Evolutionary conservation across 2,329 filamentous ascomycete species (phyloP).

Genomic region (Elsinoe perseae): DNA sequence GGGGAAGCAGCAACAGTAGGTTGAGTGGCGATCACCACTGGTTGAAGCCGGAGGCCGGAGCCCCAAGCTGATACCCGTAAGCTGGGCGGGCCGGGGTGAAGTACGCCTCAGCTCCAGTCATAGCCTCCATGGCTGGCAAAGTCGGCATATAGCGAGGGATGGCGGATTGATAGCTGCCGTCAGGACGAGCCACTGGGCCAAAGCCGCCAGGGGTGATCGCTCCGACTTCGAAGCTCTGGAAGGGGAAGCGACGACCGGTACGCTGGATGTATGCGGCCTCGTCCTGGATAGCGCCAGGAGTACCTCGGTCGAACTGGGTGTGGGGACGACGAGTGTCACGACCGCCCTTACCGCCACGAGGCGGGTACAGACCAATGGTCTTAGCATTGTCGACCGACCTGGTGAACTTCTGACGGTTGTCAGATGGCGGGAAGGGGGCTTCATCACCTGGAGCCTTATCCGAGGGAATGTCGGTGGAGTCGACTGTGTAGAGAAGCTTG

Average conservation of each 20-base stretch:
- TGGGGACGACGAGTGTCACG: slow-evolving; percentile 66
- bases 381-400: slow-evolving; percentile 81
- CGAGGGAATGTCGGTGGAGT: slow-evolving; percentile 36
- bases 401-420: slow-evolving; percentile 82
- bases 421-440: slow-evolving; percentile 66
- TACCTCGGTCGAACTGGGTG: slow-evolving; percentile 76
- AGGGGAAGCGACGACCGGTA: slow-evolving; percentile 1
- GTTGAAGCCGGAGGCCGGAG: not conserved
- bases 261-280: slow-evolving; percentile 20
- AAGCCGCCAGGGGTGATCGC: not conserved
- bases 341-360: slow-evolving; percentile 64
- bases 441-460: slow-evolving; percentile 53
- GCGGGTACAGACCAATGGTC: slow-evolving; percentile 78
- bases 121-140: not conserved
- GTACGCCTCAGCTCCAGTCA: slow-evolving; percentile 2
- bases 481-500: slow-evolving; percentile 59
- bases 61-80: not conserved
- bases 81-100: not conserved
- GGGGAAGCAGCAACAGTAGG: slow-evolving; percentile 1
- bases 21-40: not conserved
- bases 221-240: not conserved
- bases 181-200: slow-evolving; percentile 2
- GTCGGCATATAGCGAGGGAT: not conserved
- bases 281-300: slow-evolving; percentile 37
- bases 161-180: not conserved